These are phyloP conservation scores for Durusdinium trenchii DNA, from an alignment of 73 alveolate species.

Conservation along the genomic window DNA sequence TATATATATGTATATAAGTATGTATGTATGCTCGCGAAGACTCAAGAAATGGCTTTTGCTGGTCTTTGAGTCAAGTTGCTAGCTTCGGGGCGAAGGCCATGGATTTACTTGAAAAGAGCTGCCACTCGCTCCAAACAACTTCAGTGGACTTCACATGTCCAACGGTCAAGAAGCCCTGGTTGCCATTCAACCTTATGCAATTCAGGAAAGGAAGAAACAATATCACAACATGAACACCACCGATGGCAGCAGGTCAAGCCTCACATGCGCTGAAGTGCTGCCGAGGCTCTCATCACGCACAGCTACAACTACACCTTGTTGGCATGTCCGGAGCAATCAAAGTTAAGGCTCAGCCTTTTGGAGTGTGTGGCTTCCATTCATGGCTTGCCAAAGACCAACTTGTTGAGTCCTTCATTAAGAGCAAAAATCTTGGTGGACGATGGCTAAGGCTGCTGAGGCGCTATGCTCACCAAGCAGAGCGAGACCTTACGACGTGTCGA, in stretches of 20 bases:
- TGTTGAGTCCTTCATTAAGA: too few species aligned
- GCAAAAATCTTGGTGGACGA: too few species aligned
- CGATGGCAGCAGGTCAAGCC: too few species aligned
- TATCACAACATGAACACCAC: too few species aligned
- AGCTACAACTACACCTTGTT: conserved; percentile 29
- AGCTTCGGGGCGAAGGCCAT: conserved; percentile 50
- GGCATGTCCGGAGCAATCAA: background rate
- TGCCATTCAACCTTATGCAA: conserved; percentile 28
- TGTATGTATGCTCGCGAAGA: background rate
- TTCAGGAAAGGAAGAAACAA: background rate
- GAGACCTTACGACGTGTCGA: background rate
- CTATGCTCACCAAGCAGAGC: background rate
- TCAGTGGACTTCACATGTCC: conserved; percentile 55
- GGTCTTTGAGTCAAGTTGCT: background rate
- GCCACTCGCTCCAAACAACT: conserved; percentile 66
- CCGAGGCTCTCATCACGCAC: conserved; percentile 41
- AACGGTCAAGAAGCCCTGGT: conserved; percentile 48
- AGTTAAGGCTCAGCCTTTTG: too few species aligned
- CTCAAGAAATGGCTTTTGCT: background rate
- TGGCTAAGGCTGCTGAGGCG: background rate
- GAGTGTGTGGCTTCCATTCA: background rate
- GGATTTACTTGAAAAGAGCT: conserved; percentile 17
- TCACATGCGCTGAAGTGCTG: background rate
- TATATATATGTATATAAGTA: too few species aligned
- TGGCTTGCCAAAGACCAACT: too few species aligned